Conservation (phyloP, 106 monocot species). For the Phalaenopsis aphrodite region DNA sequence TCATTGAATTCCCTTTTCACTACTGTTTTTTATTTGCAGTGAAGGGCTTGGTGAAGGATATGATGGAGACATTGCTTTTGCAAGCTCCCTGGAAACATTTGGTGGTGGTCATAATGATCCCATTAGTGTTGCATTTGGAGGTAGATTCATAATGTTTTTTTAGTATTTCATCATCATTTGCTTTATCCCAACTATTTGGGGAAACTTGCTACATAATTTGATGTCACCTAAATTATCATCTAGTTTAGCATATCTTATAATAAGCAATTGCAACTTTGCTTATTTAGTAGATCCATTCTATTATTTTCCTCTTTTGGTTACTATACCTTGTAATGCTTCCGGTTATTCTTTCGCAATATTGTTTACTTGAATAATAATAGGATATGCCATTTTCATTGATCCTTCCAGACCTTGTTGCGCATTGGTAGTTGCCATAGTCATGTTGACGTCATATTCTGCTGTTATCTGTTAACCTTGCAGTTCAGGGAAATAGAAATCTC, state of each 20-base stretch:
- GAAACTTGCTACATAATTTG: background rate
- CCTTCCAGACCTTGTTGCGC: background rate
- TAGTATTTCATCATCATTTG: background rate
- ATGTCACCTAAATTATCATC: background rate
- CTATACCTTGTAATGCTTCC: background rate
- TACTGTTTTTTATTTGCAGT: conserved; percentile 26
- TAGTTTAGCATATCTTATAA: background rate
- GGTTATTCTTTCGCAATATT: background rate
- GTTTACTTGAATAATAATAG: background rate
- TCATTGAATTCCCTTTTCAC: background rate
- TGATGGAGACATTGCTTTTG: conserved; percentile 96
- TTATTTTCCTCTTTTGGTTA: background rate
- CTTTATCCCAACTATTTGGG: background rate
- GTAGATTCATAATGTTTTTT: conserved; percentile 17
- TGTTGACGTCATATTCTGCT: background rate
- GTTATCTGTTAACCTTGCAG: background rate
- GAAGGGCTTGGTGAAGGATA: conserved; percentile 94
- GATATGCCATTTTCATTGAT: conserved; percentile 1
- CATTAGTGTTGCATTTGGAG: conserved; percentile 97
- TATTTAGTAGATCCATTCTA: background rate
- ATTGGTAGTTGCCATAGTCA: background rate
- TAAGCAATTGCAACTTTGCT: background rate
- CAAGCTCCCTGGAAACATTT: conserved; percentile 86
- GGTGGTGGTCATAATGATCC: conserved; percentile 95
- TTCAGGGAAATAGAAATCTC: background rate